Base-by-base conservation (phyloP, 2,329 filamentous ascomycete species). In the Neofusicoccum cordaticola region DNA sequence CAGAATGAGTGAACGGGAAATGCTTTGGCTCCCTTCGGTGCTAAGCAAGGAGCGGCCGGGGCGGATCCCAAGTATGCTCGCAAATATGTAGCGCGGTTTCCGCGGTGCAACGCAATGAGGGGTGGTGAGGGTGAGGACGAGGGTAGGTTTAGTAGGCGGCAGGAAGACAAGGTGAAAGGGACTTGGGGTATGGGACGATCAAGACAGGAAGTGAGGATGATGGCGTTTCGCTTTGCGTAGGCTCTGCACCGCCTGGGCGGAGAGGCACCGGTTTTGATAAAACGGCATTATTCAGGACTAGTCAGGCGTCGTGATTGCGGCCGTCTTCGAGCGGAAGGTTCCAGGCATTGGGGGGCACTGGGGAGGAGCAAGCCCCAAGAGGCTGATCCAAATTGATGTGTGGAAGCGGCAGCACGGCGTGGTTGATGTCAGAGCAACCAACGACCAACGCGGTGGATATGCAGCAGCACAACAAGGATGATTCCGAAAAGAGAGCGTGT, bases 331-430 rank as follows among this genome's bases (percentile, higher is more conserved):
- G 62, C 74, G 74, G 73, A 73, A 75, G 71, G 73, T 74, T 74
- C 75, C 74, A 76, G 74, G 70, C 72, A 74, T 71, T 58, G 44
- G 22, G 31, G 45, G 52, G 42, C 52, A 64, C 45, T 44, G 52
- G 41, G 53, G 45, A 48, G 63, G 60, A 62, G 44, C 58, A 62
- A 68, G 71, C 72, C 72, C 70, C 70, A 72, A 75, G 72, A 73
- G 72, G 73, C 74, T 76, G 75, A 76, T 75, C 73, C 74, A 75
- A 71, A 73, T 73, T 71, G 71, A 74, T 58, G 63, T 63, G 56
- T 60, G 56, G 56, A 60, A 60, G 56, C 56, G 56, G 56, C 56
- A 60, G 56, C 56, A 60, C 56, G 56, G 56, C 44, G 63, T 44
- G 47, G 63, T 65, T 65, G 63, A 65, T 65, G 63, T 65, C 63